phyloP scores from a whole-genome alignment of 2,329 filamentous ascomycete species.

The Beauveria caledonica region DNA sequence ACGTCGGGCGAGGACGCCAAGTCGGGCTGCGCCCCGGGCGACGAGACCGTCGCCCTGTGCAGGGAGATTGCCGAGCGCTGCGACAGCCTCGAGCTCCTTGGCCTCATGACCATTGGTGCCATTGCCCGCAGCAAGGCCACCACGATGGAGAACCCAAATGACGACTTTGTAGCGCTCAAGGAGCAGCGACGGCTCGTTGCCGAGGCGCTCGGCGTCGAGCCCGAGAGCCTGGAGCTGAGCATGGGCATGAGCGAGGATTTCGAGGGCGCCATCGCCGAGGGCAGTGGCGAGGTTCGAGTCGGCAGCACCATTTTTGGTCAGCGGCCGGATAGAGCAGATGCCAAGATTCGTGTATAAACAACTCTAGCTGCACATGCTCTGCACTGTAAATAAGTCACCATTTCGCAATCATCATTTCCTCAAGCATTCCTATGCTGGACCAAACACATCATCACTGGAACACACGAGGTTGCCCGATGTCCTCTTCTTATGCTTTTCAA shows the following conservation, averaged over 20 bases:
- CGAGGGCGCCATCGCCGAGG: conserved; percentile 74
- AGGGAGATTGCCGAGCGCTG: conserved; percentile 62
- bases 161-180: conserved; percentile 69
- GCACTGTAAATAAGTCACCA: not conserved
- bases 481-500: not conserved
- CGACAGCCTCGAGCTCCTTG: conserved; percentile 64
- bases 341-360: conserved; percentile 50
- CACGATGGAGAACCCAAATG: conserved; percentile 73
- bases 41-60: conserved; percentile 56
- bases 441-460: too few species aligned
- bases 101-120: conserved; percentile 95
- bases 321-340: conserved; percentile 70
- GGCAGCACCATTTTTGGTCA: conserved; percentile 91
- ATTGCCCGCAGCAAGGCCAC: conserved; percentile 75
- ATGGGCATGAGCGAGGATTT: conserved; percentile 99
- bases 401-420: not conserved
- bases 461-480: not conserved
- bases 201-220: conserved; percentile 35
- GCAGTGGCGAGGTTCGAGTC: conserved; percentile 82
- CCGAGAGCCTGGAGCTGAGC: conserved; percentile 69
- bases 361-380: not conserved
- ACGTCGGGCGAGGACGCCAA: conserved; percentile 84
- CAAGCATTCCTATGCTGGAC: too few species aligned
- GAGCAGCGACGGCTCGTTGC: conserved; percentile 65
- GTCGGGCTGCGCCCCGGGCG: conserved; percentile 65